Conservation (phyloP, 345 rosid species). For the Syzygium jambos region DNA sequence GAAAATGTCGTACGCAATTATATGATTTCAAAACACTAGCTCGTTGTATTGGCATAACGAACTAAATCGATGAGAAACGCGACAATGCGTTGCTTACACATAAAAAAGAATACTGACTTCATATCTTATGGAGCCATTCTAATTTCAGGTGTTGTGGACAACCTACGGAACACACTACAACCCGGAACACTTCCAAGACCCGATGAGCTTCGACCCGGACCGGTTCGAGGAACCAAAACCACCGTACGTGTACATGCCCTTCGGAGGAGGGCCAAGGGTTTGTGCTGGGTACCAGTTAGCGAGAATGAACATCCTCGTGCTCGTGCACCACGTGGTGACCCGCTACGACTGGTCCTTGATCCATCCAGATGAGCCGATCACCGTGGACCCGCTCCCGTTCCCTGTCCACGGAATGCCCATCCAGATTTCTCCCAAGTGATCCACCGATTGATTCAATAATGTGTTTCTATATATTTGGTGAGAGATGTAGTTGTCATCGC, state of each 20-base stretch:
- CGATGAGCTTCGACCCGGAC: constrained; percentile 24
- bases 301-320: constrained; percentile 50
- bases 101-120: background rate
- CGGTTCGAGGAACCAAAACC: constrained; percentile 20
- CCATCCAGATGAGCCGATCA: constrained; percentile 43
- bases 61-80: background rate
- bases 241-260: constrained; percentile 50
- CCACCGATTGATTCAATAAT: background rate
- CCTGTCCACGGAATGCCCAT: constrained; percentile 67
- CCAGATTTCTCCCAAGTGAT: constrained; percentile 34
- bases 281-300: constrained; percentile 78
- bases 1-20: too few species aligned
- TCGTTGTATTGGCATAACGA: background rate
- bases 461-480: background rate
- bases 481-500: background rate
- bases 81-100: background rate
- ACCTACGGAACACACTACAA: constrained; percentile 52
- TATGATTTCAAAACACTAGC: background rate
- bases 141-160: constrained; percentile 55
- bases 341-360: constrained; percentile 41
- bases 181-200: constrained; percentile 39
- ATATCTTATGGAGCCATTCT: too few species aligned
- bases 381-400: constrained; percentile 60
- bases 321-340: constrained; percentile 46
- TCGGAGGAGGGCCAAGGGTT: constrained; percentile 70